Evolutionary conservation across 2,329 filamentous ascomycete genomes (phyloP).

Genomic region (Anisogramma anomala): DNA sequence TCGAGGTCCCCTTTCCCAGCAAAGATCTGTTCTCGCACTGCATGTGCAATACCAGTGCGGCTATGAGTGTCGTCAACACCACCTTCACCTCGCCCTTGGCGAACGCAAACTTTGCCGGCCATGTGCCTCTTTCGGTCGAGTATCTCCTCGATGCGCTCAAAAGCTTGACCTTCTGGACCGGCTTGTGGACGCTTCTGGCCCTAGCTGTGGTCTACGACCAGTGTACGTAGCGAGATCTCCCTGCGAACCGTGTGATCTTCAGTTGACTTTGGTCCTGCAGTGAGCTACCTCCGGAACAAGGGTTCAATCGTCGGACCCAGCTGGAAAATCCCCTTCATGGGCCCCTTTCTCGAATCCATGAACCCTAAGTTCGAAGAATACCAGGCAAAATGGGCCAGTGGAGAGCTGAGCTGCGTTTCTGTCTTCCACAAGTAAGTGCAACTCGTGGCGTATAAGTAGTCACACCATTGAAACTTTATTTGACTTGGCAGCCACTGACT

Average conservation of each 20-base stretch:
- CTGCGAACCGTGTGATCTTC: neutral
- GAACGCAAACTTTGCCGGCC: constrained; percentile 41
- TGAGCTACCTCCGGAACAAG: constrained; percentile 64
- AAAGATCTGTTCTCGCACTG: no score
- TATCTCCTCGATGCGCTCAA: constrained; percentile 43
- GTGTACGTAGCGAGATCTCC: constrained; percentile 43
- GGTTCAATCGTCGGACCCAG: constrained; percentile 63
- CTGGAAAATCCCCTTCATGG: constrained; percentile 77
- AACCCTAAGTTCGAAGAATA: constrained; percentile 89
- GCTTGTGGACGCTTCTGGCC: constrained; percentile 58
- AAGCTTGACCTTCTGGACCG: constrained; percentile 47
- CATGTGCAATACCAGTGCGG: neutral
- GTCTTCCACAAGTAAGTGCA: constrained; percentile 89
- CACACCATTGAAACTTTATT: neutral
- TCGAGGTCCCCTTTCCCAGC: no score
- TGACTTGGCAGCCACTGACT: constrained; percentile 7
- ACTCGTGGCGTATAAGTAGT: neutral
- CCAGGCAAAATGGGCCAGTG: constrained; percentile 83
- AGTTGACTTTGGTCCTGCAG: constrained; percentile 30
- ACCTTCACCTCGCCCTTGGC: constrained; percentile 57
- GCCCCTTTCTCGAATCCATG: constrained; percentile 87
- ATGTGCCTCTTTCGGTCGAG: constrained; percentile 44
- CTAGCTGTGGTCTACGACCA: constrained; percentile 78
- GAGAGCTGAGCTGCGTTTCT: constrained; percentile 87
- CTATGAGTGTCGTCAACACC: constrained; percentile 51